phyloP scores from a whole-genome alignment of 371 early-diverging fungal species.

The Mucor piriformis region DNA sequence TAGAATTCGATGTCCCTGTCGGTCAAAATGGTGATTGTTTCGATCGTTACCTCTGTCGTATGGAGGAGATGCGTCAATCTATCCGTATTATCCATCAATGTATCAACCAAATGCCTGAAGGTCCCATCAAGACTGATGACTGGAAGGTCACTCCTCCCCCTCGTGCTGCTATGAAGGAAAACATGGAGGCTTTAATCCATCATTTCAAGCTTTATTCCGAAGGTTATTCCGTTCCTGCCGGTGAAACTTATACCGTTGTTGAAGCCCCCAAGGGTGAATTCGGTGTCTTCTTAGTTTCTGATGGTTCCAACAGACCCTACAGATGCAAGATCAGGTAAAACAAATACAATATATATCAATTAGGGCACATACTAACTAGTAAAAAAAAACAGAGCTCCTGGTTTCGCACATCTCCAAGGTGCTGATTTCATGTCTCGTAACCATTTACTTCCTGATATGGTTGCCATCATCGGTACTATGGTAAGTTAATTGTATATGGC shows the following conservation, averaged over 20 bases:
- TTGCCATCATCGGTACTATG: conserved; percentile 86
- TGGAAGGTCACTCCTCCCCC: conserved; percentile 93
- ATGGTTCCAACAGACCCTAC: conserved; percentile 94
- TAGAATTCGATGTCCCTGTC: conserved; percentile 97
- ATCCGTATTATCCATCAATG: conserved; percentile 95
- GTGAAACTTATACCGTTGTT: conserved; percentile 95
- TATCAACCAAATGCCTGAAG: conserved; percentile 93
- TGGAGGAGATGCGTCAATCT: conserved; percentile 98
- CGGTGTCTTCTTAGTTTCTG: conserved; percentile 88
- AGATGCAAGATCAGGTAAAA: conserved; percentile 83
- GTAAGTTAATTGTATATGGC: conserved; percentile 19
- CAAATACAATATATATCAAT: neutral
- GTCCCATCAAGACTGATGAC: conserved; percentile 95
- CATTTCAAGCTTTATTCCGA: conserved; percentile 98
- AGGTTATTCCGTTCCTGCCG: conserved; percentile 95
- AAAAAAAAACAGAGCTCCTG: conserved; percentile 78
- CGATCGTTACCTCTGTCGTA: conserved; percentile 94
- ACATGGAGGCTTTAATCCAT: conserved; percentile 98
- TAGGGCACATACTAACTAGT: neutral
- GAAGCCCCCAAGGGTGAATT: conserved; percentile 99
- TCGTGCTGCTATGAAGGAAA: conserved; percentile 95
- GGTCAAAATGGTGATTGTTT: conserved; percentile 96
- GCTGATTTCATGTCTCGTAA: conserved; percentile 88
- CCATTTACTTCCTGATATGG: conserved; percentile 94
- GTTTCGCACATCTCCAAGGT: conserved; percentile 93